phyloP scores from a whole-genome alignment of 2,329 filamentous ascomycete genomes.

The Clarireedia hainanense region DNA sequence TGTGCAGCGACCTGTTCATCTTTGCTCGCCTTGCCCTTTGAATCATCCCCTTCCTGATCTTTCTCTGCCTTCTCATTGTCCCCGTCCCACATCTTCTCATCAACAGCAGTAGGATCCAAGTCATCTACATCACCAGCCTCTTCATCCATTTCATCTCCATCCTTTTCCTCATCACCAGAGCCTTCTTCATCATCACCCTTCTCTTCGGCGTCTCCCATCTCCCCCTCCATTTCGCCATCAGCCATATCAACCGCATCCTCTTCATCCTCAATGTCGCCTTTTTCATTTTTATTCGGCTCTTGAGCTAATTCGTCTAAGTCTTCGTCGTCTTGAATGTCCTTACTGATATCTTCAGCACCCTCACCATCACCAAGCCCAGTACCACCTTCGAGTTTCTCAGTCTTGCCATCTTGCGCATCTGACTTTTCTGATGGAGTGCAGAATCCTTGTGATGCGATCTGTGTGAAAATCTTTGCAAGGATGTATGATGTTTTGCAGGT shows the following conservation, averaged over 20 bases:
- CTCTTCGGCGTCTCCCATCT: constrained; percentile 61
- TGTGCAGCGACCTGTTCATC: constrained; percentile 40
- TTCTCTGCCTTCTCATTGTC: constrained; percentile 72
- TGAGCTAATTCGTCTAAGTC: constrained; percentile 87
- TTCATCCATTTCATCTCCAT: constrained; percentile 70
- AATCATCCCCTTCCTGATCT: constrained; percentile 67
- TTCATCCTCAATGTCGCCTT: constrained; percentile 65
- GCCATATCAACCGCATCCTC: constrained; percentile 89
- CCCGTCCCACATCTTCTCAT: constrained; percentile 99
- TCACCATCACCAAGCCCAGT: constrained; percentile 93
- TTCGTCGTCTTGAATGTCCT: constrained; percentile 90
- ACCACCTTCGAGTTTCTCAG: constrained; percentile 78
- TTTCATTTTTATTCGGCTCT: constrained; percentile 56
- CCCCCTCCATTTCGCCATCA: constrained; percentile 82
- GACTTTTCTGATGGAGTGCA: constrained; percentile 81
- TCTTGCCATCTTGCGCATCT: constrained; percentile 58
- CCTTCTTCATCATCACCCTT: constrained; percentile 56
- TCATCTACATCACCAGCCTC: constrained; percentile 88
- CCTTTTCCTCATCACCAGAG: constrained; percentile 56
- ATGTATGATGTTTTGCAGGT: constrained; percentile 68
- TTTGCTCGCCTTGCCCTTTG: constrained; percentile 60
- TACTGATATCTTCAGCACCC: constrained; percentile 94
- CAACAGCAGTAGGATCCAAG: constrained; percentile 78
- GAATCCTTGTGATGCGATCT: constrained; percentile 79
- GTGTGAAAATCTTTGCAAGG: constrained; percentile 68